Percentiles rank a stretch among this genome's conserved stretches.
Evolutionary conservation across 345 rosid genomes (phyloP).

Genomic region (Geranium rotundifolium): DNA sequence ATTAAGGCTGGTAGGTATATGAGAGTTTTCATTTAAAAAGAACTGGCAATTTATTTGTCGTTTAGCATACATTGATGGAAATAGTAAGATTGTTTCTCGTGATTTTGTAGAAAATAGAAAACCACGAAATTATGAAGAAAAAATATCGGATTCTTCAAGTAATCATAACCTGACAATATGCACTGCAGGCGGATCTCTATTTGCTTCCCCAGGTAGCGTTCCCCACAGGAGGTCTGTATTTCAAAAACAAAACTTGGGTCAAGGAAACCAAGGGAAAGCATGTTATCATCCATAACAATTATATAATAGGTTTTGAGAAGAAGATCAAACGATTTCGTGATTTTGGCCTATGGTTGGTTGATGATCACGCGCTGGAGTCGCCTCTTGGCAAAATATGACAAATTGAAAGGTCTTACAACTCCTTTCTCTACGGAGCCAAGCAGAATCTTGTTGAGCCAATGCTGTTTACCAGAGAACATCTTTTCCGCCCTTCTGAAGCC

Average conservation of each 20-base stretch:
- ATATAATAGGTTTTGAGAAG: constrained; percentile 78
- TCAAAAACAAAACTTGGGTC: constrained; percentile 89
- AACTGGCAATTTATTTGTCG: too few relatives aligned
- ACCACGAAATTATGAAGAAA: too few relatives aligned
- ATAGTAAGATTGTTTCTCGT: too few relatives aligned
- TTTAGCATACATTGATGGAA: too few relatives aligned
- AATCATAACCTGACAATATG: neutral
- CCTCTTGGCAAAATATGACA: constrained; percentile 53
- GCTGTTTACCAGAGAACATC: too few relatives aligned
- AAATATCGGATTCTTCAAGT: neutral
- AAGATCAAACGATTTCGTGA: constrained; percentile 84
- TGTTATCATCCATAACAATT: constrained; percentile 82
- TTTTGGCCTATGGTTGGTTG: constrained; percentile 72
- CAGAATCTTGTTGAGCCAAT: neutral
- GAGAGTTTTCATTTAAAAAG: too few relatives aligned
- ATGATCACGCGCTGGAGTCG: constrained; percentile 52
- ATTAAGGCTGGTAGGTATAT: too few relatives aligned
- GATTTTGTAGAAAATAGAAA: too few relatives aligned
- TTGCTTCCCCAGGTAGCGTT: constrained; percentile 81
- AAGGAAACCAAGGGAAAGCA: constrained; percentile 77
- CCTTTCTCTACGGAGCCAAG: neutral
- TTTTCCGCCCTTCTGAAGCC: neutral
- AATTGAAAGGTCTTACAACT: neutral
- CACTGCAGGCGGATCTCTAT: constrained; percentile 67
- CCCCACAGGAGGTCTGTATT: constrained; percentile 89